Conservation (phyloP, 192 early-diverging fungal species). For the Jimgerdemannia flammicorona region DNA sequence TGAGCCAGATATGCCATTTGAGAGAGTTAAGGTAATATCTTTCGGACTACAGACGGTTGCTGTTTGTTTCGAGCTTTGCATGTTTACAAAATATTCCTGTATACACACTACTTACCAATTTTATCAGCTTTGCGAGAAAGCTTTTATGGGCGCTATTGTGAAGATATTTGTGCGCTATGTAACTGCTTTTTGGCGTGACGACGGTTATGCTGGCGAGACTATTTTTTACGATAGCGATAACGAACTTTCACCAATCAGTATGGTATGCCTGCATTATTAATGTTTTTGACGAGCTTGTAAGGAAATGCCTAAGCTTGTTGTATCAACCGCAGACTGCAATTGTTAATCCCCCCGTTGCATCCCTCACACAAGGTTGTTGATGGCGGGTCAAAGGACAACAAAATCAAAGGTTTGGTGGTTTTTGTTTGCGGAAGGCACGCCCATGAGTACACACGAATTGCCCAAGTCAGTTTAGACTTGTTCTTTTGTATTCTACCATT, state of each 20-base stretch:
- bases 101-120: background rate
- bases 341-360: background rate
- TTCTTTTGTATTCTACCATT: background rate
- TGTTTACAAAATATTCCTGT: background rate
- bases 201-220: conserved; percentile 7
- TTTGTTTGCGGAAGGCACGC: conserved; percentile 12
- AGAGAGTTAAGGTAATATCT: conserved; percentile 11
- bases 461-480: background rate
- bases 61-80: too few species aligned
- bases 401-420: conserved; percentile 10
- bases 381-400: conserved; percentile 3
- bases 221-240: background rate
- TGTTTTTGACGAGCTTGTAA: too few species aligned
- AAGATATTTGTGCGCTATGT: conserved; percentile 12
- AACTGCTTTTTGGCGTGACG: conserved; percentile 15
- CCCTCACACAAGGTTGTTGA: conserved; percentile 2
- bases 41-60: too few species aligned
- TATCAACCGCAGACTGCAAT: background rate
- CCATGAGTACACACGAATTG: conserved; percentile 7
- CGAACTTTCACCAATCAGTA: conserved; percentile 5
- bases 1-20: conserved; percentile 4
- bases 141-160: conserved; percentile 8
- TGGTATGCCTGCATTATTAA: conserved; percentile 1
- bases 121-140: conserved; percentile 15
- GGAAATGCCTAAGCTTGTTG: too few species aligned